Conservation (phyloP, 2,329 filamentous ascomycete genomes). For the Cladosporium colombiae region DNA sequence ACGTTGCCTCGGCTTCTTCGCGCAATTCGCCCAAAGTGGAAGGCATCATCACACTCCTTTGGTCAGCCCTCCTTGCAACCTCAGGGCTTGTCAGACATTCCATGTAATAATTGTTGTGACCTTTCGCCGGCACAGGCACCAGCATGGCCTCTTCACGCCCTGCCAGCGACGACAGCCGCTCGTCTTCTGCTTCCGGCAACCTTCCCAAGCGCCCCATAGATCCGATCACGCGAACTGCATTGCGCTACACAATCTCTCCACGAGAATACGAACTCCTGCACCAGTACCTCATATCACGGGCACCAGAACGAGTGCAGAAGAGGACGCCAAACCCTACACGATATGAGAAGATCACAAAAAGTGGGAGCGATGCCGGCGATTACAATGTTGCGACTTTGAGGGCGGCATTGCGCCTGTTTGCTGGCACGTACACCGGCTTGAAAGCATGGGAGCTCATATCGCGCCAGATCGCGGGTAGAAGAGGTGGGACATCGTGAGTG, state of each 20-base stretch:
- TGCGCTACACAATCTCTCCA: constrained; percentile 80
- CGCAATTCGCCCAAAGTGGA: constrained; percentile 4
- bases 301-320: constrained; percentile 58
- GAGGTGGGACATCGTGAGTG: constrained; percentile 12
- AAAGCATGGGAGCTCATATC: constrained; percentile 50
- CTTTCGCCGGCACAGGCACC: neutral
- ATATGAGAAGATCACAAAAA: constrained; percentile 51
- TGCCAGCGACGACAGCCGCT: constrained; percentile 12
- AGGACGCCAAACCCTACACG: constrained; percentile 51
- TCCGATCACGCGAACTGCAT: constrained; percentile 77
- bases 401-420: constrained; percentile 47
- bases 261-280: constrained; percentile 85
- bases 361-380: constrained; percentile 36
- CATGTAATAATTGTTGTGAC: neutral
- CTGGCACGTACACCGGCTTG: constrained; percentile 45
- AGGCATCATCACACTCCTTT: constrained; percentile 6
- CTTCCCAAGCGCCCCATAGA: constrained; percentile 48
- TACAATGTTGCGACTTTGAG: constrained; percentile 52
- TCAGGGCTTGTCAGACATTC: neutral
- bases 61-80: neutral
- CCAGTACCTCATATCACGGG: constrained; percentile 76
- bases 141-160: constrained; percentile 8
- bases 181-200: constrained; percentile 24
- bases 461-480: constrained; percentile 39
- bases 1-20: constrained; percentile 7